Evolutionary conservation across 768 basidiomycete species (phyloP).

Genomic region (Leccinum uliginosum): DNA sequence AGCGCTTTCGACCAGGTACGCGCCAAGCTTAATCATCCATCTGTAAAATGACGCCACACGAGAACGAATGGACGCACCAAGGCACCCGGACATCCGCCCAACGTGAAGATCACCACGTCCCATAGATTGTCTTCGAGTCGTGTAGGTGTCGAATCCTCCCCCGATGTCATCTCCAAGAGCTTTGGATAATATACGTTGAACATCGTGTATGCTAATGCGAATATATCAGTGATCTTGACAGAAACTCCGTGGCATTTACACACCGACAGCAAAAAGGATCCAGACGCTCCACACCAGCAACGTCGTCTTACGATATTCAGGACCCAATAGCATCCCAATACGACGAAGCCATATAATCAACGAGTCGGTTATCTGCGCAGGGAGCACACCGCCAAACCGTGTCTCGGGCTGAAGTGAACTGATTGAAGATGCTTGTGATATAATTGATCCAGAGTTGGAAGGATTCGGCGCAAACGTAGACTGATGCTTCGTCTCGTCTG

Average conservation of each 20-base stretch:
- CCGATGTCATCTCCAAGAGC: conserved; percentile 56
- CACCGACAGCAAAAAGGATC: conserved; percentile 77
- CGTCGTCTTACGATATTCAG: conserved; percentile 75
- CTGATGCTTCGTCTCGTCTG: conserved; percentile 16
- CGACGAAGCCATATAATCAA: conserved; percentile 67
- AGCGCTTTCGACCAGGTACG: conserved; percentile 67
- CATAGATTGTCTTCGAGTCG: conserved; percentile 62
- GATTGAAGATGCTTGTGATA: conserved; percentile 37
- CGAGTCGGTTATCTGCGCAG: conserved; percentile 42
- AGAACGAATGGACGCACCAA: conserved; percentile 45
- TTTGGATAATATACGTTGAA: conserved; percentile 92
- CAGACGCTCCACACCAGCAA: conserved; percentile 76
- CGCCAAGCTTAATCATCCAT: conserved; percentile 57
- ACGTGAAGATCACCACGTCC: conserved; percentile 83
- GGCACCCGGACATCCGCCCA: conserved; percentile 82
- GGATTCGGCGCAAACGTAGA: conserved; percentile 23
- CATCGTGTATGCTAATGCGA: conserved; percentile 69
- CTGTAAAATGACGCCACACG: neutral
- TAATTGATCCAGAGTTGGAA: conserved; percentile 3
- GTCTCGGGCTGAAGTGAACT: conserved; percentile 36
- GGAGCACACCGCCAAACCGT: conserved; percentile 40
- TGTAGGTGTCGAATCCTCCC: conserved; percentile 31
- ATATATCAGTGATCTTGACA: neutral
- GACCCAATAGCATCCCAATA: conserved; percentile 63
- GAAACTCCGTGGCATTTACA: conserved; percentile 17